Evolutionary conservation across 179 eudicot species (phyloP).

Genomic region (Amaranthus tricolor): DNA sequence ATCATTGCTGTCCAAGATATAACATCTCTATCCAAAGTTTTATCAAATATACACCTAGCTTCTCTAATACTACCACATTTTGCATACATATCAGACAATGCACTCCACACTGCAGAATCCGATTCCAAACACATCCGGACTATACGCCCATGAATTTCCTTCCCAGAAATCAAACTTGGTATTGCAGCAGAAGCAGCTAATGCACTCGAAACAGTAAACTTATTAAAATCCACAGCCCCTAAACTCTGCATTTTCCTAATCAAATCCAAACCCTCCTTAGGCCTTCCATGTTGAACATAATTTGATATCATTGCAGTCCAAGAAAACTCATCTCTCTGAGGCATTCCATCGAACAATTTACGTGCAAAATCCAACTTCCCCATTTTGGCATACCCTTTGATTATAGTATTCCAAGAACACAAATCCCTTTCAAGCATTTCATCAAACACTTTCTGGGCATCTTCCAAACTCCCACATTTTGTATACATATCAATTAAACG

Average conservation of each 20-base stretch:
- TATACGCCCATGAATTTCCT: conserved; percentile 73
- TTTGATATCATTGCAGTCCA: conserved; percentile 87
- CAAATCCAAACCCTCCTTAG: conserved; percentile 56
- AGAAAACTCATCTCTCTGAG: conserved; percentile 63
- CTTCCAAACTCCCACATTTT: conserved; percentile 51
- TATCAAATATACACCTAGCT: conserved; percentile 59
- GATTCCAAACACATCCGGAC: conserved; percentile 56
- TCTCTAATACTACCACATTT: conserved; percentile 69
- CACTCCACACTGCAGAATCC: conserved; percentile 77
- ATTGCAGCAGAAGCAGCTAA: conserved; percentile 59
- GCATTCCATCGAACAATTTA: conserved; percentile 64
- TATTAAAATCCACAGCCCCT: conserved; percentile 36
- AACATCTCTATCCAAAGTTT: conserved; percentile 52
- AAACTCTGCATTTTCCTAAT: conserved; percentile 50
- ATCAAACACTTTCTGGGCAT: conserved; percentile 62
- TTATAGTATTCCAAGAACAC: conserved; percentile 77
- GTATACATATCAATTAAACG: conserved; percentile 52
- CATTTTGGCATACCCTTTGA: conserved; percentile 51
- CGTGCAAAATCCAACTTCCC: conserved; percentile 46
- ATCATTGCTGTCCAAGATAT: conserved; percentile 81
- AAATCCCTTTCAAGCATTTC: conserved; percentile 51
- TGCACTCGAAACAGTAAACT: conserved; percentile 64
- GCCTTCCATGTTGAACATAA: conserved; percentile 46
- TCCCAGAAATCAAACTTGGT: conserved; percentile 50
- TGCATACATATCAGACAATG: conserved; percentile 69